Evolutionary conservation across 306 rosid species (phyloP), one percentile per base, ranked within the genome.

Genomic region (Datisca glomerata): DNA sequence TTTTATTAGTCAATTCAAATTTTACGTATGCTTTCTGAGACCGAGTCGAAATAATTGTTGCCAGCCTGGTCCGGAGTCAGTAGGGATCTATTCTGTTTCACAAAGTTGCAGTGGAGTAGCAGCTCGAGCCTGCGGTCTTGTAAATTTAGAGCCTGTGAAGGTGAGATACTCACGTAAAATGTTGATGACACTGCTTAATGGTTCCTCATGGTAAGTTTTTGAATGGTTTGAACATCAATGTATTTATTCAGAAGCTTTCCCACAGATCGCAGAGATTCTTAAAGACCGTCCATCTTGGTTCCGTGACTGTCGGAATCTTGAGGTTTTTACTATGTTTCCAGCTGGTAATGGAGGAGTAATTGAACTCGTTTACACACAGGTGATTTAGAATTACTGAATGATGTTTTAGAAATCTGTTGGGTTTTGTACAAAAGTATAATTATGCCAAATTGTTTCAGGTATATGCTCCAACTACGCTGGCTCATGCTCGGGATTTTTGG

Each of bases 11-110:
- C n/a, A 57, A 25, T 34, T 27, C 4, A 38, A 43, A 12, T 23
- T n/a, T 36, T 34, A 7, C 12, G 4, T 6, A 17, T 40, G 17
- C 12, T 7, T 21, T 25, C 31, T 45, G 24, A 18, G 21, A 18
- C 6, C 2, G 45, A 21, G 2, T 47, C 63, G 15, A 7, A 25
- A 18, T 24, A 38, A 21, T 46, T n/a, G 8, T 17, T 56, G 28
- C 25, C 65, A 91, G 98, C 98, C 98, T 91, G 98, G 98, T 91
- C 98, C 98, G 96, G 98, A 91, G 75, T 91, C 96, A 56, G 92
- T 91, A 84, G 98, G 98, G 85, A 91, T 91, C 73, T 91, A 84
- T 91, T 84, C 98, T 42, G 84, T 91, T 78, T 91, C 96, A 29
- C 98, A 72, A 64, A 66, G 86, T 78, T 80, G 96, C 61, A 65